phyloP scores from a whole-genome alignment of 2,329 filamentous ascomycete genomes.

The Scorias spongiosa region DNA sequence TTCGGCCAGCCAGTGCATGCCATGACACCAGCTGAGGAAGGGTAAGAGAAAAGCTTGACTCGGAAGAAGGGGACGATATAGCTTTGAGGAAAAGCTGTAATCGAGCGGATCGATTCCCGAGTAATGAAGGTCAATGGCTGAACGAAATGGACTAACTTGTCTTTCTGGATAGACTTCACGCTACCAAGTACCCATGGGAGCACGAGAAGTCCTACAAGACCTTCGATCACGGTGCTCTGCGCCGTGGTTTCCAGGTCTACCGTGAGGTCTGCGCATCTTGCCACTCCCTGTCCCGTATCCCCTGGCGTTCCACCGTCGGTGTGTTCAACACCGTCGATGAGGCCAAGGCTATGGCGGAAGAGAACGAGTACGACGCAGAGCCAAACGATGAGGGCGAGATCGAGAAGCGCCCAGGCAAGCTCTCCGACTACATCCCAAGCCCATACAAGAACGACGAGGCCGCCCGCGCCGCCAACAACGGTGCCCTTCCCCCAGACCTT shows the following conservation, averaged over 20 bases:
- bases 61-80: neutral
- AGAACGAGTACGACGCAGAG: conserved; percentile 97
- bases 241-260: conserved; percentile 99
- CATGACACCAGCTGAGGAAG: conserved; percentile 89
- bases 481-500: conserved; percentile 93
- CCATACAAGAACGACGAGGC: conserved; percentile 99
- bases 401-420: conserved; percentile 95
- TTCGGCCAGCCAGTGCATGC: conserved; percentile 81
- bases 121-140: conserved; percentile 1
- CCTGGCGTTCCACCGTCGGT: conserved; percentile 85
- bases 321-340: conserved; percentile 90
- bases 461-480: conserved; percentile 93
- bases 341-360: conserved; percentile 91
- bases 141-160: conserved; percentile 13
- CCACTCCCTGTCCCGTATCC: conserved; percentile 89
- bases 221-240: conserved; percentile 93
- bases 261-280: conserved; percentile 95
- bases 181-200: conserved; percentile 89
- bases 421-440: conserved; percentile 86
- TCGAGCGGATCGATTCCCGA: conserved; percentile 14
- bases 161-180: conserved; percentile 54
- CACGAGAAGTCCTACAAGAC: conserved; percentile 86
- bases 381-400: conserved; percentile 97
- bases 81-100: conserved; percentile 6
- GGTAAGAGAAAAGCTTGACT: conserved; percentile 49